Conservation (phyloP, 208 protist species). For the Trypanosomatidae sp. region DNA sequence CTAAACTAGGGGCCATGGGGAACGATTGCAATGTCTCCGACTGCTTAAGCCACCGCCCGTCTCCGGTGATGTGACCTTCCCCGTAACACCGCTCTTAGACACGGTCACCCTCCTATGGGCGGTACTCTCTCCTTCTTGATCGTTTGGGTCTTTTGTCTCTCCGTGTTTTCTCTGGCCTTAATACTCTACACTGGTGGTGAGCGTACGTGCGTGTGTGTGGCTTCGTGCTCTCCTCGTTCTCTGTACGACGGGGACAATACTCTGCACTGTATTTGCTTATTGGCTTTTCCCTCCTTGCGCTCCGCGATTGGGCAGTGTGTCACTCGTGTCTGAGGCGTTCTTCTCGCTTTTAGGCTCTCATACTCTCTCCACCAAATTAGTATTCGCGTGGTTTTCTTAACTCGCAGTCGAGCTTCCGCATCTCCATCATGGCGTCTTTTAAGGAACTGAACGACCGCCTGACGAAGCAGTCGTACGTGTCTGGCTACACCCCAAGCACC, state of each 20-base stretch:
- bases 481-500: conserved; percentile 51
- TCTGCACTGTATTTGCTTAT: background rate
- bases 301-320: background rate
- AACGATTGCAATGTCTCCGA: background rate
- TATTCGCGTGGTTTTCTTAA: background rate
- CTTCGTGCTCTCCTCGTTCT: background rate
- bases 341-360: background rate
- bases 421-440: conserved; percentile 29
- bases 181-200: background rate
- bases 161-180: background rate
- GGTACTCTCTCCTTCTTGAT: background rate
- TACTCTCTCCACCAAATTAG: background rate
- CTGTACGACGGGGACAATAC: background rate
- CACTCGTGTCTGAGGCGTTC: background rate
- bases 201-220: background rate
- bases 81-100: background rate
- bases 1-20: background rate
- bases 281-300: background rate
- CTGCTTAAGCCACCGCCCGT: background rate
- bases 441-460: conserved; percentile 63
- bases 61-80: background rate
- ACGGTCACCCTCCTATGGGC: background rate
- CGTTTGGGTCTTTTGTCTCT: too few relatives aligned
- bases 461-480: conserved; percentile 59
- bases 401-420: background rate